phyloP scores from a whole-genome alignment of 169 alveolate genomes.

The Plasmodium coatneyi region DNA sequence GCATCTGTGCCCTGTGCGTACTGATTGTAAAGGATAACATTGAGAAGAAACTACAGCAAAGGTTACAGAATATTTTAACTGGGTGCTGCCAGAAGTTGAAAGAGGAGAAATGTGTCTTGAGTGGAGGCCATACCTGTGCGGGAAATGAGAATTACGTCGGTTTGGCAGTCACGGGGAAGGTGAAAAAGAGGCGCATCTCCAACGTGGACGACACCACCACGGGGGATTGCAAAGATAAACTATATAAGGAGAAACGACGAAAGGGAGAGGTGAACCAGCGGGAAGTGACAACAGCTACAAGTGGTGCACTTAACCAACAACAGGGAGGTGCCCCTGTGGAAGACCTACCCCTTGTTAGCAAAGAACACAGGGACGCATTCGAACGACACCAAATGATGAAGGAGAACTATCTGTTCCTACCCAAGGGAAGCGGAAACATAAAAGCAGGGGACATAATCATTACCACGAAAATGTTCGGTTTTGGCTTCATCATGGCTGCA shows the following conservation, averaged over 20 bases:
- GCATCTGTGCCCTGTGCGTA: slow-evolving; percentile 70
- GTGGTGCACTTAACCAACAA: not conserved
- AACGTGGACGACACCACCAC: not conserved
- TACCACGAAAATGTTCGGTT: slow-evolving; percentile 71
- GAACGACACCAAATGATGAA: slow-evolving; percentile 25
- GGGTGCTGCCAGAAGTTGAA: slow-evolving; percentile 71
- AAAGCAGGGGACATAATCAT: slow-evolving; percentile 63
- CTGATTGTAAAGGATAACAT: slow-evolving; percentile 73
- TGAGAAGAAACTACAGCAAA: slow-evolving; percentile 68
- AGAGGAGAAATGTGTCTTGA: slow-evolving; percentile 73
- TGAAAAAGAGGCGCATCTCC: slow-evolving; percentile 15
- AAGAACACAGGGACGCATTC: slow-evolving; percentile 1
- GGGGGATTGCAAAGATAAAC: not conserved
- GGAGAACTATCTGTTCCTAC: slow-evolving; percentile 41
- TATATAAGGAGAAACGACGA: not conserved
- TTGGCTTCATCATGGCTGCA: slow-evolving; percentile 77
- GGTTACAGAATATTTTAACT: slow-evolving; percentile 66
- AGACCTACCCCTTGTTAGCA: not conserved
- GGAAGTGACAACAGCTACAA: not conserved
- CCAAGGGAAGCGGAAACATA: slow-evolving; percentile 55
- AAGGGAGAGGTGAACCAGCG: not conserved
- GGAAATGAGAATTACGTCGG: slow-evolving; percentile 75
- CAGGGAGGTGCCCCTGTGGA: not conserved
- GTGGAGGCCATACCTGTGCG: slow-evolving; percentile 78
- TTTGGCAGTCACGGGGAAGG: slow-evolving; percentile 73